Evolutionary conservation across 306 rosid genomes (phyloP), one percentile per base, ranked within the genome.

Genomic region (Rubus parviflorus): DNA sequence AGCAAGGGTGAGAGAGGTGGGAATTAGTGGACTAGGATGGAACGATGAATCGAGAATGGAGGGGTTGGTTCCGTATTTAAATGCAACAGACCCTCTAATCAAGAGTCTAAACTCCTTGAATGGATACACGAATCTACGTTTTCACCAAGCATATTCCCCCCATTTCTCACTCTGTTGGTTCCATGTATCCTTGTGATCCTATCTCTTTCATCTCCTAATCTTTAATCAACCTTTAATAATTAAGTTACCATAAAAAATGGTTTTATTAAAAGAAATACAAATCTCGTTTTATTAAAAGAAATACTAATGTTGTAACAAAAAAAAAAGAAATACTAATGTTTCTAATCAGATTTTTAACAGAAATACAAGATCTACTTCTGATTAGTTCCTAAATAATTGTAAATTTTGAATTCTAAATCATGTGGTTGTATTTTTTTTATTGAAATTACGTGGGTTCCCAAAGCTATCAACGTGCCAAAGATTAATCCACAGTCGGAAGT

Each of bases 21-120:
- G 70, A 15, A 41, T 17, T 2, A 0, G 25, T 48, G 16, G 60
- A 60, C 40, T 11, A 1, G 14, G 40, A 42, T 8, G 62, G 52
- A 46, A 47, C n/a, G 76, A 19, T 4, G 65, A 58, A 2, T 58
- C 38, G 38, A 53, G 69, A 54, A 19, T 40, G 35, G 63, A 23
- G 20, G 51, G 74, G 19, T 37, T 52, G 43, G 42, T 7, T 77
- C 78, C 63, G 56, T 64, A 73, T 79, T 83, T 83, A 83, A 73
- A n/a, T 70, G 79, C 78, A 79, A 13, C 2, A 17, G 72, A 48
- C 37, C 47, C 77, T 73, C 4, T 46, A 8, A 54, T 54, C 61
- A 54, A 54, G 12, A 54, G 61, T 54, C 75, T 30, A 25, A 30
- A 17, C 6, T 9, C 35, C 10, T 22, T 41, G 40, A 25, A 47